Evolutionary conservation across 2,329 filamentous ascomycete species (phyloP), one percentile per base, ranked within the genome.

Genomic region (Epichloe sp.): DNA sequence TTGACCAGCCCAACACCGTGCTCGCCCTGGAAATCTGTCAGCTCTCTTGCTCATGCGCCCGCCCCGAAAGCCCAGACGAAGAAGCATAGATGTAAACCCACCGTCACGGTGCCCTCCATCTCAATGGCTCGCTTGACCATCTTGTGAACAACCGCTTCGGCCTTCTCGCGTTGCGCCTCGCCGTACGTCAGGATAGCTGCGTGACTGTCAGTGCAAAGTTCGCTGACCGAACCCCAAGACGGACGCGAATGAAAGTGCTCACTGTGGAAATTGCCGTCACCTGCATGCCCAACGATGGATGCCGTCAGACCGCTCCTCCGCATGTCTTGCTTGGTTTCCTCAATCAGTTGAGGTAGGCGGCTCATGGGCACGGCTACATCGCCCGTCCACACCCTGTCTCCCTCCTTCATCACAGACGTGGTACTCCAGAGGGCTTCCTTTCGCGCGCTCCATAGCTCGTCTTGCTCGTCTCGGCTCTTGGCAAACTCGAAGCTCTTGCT

Each of bases 61-160:
- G 14, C 17, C 34, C 3, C 5, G 26, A 15, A 23, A 34, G 21
- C 2, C 26, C 21, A 61, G 5, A 38, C 6, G 34, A 19, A 12
- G 5, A 35, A 12, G 4, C 73, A 60, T 60, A 7, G 41, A 15
- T 11, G 23, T 5, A 21, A 14, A 37, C 50, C 49, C 11, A 78
- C 76, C 12, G 87, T 90, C 1, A 89, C 86, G 0, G 88, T 93
- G 8, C 88, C 88, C 67, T 93, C 87, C 71, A 89, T 78, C 69
- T 88, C 85, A 47, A 94, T 82, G 0, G 88, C 88, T 54, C 85
- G 76, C 75, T 90, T 89, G 51, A 91, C 86, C 88, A 93, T 93
- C 52, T 81, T 76, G 63, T 90, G 85, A 26, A 93, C 85, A 26
- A 91, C 71, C 41, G 76, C 75, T 61, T 88, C 84, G 2, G 85